A percentile compares a stretch with the other conserved stretches of the same genome.
Evolutionary conservation across 2,329 filamentous ascomycete species (phyloP).

Genomic region (Aspergillus piperis): DNA sequence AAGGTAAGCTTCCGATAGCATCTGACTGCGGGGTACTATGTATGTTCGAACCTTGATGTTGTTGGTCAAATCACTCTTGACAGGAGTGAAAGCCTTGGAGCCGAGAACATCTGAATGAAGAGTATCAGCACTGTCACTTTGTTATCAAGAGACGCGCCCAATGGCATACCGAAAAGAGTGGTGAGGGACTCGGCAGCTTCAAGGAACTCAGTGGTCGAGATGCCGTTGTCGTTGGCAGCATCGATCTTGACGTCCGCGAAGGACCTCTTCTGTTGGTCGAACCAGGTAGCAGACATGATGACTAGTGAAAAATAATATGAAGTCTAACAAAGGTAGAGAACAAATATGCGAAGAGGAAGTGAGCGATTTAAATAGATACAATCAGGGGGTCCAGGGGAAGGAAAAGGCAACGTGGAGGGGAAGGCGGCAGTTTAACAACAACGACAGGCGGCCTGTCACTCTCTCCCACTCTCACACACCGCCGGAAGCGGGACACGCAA

Average conservation of each 20-base stretch:
- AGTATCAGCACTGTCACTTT: slow-evolving; percentile 11
- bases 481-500: slow-evolving; percentile 35
- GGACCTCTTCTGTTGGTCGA: slow-evolving; percentile 80
- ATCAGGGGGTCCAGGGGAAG: slow-evolving; percentile 5
- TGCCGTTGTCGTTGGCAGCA: slow-evolving; percentile 69
- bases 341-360: slow-evolving; percentile 10
- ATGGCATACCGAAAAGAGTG: slow-evolving; percentile 73
- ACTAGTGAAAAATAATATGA: neutral
- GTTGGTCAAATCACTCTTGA: slow-evolving; percentile 86
- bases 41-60: slow-evolving; percentile 75
- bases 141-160: neutral
- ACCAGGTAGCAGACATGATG: slow-evolving; percentile 63
- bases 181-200: slow-evolving; percentile 85
- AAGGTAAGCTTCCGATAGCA: slow-evolving; percentile 14
- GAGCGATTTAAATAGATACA: neutral
- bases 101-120: slow-evolving; percentile 58
- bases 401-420: slow-evolving; percentile 10
- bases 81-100: slow-evolving; percentile 77
- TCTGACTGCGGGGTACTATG: slow-evolving; percentile 9
- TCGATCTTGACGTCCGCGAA: slow-evolving; percentile 82
- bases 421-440: slow-evolving; percentile 20
- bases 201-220: slow-evolving; percentile 84
- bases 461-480: slow-evolving; percentile 25
- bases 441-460: slow-evolving; percentile 22
- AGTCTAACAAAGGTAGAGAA: slow-evolving; percentile 5